A percentile compares a stretch with the other conserved stretches of the same genome.
phyloP scores from a whole-genome alignment of 441 rosid genomes.

The Melastoma candidum region DNA sequence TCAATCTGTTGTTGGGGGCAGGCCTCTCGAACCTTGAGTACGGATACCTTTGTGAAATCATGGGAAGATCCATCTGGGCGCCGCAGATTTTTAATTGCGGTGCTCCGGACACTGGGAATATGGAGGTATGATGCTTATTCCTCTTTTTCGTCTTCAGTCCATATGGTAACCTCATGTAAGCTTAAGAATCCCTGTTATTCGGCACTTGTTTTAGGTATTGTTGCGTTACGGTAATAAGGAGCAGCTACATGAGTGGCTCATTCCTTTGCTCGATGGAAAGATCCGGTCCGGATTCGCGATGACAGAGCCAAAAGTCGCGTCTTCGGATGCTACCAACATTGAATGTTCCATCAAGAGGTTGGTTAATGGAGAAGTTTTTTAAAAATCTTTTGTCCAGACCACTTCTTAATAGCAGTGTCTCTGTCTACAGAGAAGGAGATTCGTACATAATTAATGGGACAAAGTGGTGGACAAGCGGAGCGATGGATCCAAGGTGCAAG shows the following conservation, averaged over 20 bases:
- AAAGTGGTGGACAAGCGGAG: conserved; percentile 99
- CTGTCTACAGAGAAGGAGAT: conserved; percentile 58
- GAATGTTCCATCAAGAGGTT: conserved; percentile 93
- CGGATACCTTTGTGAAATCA: conserved; percentile 93
- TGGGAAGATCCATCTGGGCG: conserved; percentile 94
- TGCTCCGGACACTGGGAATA: conserved; percentile 99
- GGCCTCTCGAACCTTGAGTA: conserved; percentile 96
- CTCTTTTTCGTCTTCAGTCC: no score
- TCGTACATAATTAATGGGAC: conserved; percentile 77
- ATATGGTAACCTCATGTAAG: not conserved
- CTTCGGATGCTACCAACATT: conserved; percentile 96
- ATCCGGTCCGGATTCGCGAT: conserved; percentile 98
- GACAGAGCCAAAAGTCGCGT: conserved; percentile 99
- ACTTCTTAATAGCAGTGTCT: conserved; percentile 3
- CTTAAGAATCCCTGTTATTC: not conserved
- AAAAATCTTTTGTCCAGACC: conserved; percentile 4
- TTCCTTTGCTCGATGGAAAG: conserved; percentile 88
- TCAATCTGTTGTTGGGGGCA: conserved; percentile 62
- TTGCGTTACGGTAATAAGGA: conserved; percentile 87
- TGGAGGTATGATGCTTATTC: conserved; percentile 57
- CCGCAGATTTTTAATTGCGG: conserved; percentile 96
- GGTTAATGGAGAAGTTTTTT: conserved; percentile 1
- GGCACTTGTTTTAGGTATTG: conserved; percentile 43
- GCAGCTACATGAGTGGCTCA: conserved; percentile 81
- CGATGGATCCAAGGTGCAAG: conserved; percentile 98